phyloP scores from a whole-genome alignment of 1,284 basidiomycete species.

The Cystobasidium pallidum region DNA sequence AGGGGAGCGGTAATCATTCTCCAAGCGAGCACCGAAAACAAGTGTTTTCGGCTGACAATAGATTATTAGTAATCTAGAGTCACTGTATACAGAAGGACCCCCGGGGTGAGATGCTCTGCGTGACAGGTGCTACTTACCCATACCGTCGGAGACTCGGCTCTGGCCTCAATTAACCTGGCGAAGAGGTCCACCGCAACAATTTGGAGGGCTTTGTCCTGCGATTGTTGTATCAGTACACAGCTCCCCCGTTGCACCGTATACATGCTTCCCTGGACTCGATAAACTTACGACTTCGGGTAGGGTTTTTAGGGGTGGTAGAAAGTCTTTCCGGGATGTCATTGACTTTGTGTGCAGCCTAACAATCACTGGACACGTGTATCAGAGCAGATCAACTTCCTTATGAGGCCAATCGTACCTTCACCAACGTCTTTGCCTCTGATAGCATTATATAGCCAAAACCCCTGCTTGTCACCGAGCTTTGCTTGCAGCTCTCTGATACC shows the following conservation, averaged over 20 bases:
- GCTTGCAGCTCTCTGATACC: conserved; percentile 73
- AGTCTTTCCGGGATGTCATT: conserved; percentile 91
- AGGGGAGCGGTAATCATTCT: conserved; percentile 51
- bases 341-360: conserved; percentile 81
- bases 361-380: conserved; percentile 61
- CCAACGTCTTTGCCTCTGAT: conserved; percentile 78
- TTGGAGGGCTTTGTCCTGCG: conserved; percentile 68
- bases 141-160: conserved; percentile 70
- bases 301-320: conserved; percentile 73
- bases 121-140: conserved; percentile 60
- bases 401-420: too few species aligned
- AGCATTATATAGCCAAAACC: conserved; percentile 85
- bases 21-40: conserved; percentile 69
- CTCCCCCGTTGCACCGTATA: not conserved
- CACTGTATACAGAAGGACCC: too few species aligned
- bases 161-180: conserved; percentile 80
- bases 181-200: conserved; percentile 88
- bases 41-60: conserved; percentile 76
- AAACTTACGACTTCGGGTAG: conserved; percentile 64
- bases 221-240: not conserved
- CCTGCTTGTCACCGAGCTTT: conserved; percentile 76
- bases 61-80: not conserved
- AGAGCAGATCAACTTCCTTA: too few species aligned
- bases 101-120: too few species aligned
- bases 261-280: not conserved